Base-by-base conservation (phyloP, 2,329 filamentous ascomycete genomes). In the Didymosphaeria variabile region DNA sequence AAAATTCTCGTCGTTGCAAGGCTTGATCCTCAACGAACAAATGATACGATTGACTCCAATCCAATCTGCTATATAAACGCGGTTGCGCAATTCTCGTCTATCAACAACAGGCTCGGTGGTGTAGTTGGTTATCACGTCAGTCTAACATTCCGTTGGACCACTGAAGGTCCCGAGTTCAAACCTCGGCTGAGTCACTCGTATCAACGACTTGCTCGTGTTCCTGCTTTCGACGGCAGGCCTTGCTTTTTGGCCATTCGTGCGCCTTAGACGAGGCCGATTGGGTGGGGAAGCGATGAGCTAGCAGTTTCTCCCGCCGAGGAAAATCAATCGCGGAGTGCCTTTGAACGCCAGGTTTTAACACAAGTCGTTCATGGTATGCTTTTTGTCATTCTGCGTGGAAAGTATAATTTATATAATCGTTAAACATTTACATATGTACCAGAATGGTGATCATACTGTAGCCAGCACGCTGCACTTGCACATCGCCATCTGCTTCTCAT, bases 101-200 rank as follows among this genome's bases (percentile, higher is more conserved):
- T 34, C 47, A 32, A 50, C n/a, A 15, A 50, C 10, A 32, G 71
- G 71, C 64, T 72, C 66, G 70, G 61, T 77, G 75, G 77, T 80
- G 77, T 80, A 79, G 78, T 79, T 79, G 77, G 77, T 79, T 79
- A 79, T 79, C 77, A 79, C 78, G 76, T 79, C 72, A 78, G 77
- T 79, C 77, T 79, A 79, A 80, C 77, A 79, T 29, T 59, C 15
- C 5, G 47, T 51, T 36, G 36, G 31, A 12, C 47, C 47, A 51
- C 47, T 51, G 29, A 50, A 50, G 46, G 46, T 50, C 46, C 46
- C 46, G 46, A 50, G 46, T 50, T 50, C 46, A 50, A 50, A 50
- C 46, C 46, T 50, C 46, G 46, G 46, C 46, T 50, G 46, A 50
- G 46, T 50, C 46, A 50, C 23, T 50, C 29, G 26, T 50, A 32